Evolutionary conservation across 2,329 filamentous ascomycete genomes (phyloP).

Genomic region (Hymenoscyphus linearis): DNA sequence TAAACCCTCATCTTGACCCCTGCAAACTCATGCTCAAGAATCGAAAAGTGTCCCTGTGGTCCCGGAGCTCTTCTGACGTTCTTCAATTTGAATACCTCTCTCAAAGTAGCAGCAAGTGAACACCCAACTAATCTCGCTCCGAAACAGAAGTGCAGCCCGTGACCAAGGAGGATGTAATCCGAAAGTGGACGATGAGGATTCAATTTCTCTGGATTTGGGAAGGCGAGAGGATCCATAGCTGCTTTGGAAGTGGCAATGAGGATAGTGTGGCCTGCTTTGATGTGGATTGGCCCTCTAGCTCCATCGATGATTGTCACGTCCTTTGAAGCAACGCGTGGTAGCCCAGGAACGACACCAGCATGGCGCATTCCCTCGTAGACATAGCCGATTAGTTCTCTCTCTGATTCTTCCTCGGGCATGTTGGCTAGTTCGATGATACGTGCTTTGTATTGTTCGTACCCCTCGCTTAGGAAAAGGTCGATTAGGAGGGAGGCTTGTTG

Average conservation of each 20-base stretch:
- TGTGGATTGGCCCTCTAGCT: conserved; percentile 39
- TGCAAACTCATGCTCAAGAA: conserved; percentile 41
- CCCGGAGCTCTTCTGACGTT: conserved; percentile 37
- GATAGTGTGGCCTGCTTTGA: conserved; percentile 41
- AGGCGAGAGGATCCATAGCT: conserved; percentile 36
- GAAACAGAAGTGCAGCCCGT: conserved; percentile 38
- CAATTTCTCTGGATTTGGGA: conserved; percentile 37
- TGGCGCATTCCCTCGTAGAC: conserved; percentile 52
- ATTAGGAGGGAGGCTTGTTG: conserved; percentile 49
- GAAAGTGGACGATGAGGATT: conserved; percentile 38
- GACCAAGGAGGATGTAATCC: conserved; percentile 37
- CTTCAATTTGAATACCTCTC: conserved; percentile 41
- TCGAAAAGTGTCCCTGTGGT: conserved; percentile 36
- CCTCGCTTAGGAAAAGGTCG: conserved; percentile 45
- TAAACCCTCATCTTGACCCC: conserved; percentile 44
- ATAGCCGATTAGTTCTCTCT: conserved; percentile 45
- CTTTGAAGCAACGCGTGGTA: conserved; percentile 43
- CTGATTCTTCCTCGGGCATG: conserved; percentile 37
- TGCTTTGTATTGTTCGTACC: conserved; percentile 45
- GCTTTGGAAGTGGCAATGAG: conserved; percentile 40
- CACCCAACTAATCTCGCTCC: conserved; percentile 36
- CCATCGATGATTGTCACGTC: conserved; percentile 41
- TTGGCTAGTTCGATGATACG: conserved; percentile 46
- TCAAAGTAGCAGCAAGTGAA: conserved; percentile 37
- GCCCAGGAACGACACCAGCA: conserved; percentile 45